phyloP scores from a whole-genome alignment of 306 rosid genomes.

The Cyamopsis tetragonoloba region DNA sequence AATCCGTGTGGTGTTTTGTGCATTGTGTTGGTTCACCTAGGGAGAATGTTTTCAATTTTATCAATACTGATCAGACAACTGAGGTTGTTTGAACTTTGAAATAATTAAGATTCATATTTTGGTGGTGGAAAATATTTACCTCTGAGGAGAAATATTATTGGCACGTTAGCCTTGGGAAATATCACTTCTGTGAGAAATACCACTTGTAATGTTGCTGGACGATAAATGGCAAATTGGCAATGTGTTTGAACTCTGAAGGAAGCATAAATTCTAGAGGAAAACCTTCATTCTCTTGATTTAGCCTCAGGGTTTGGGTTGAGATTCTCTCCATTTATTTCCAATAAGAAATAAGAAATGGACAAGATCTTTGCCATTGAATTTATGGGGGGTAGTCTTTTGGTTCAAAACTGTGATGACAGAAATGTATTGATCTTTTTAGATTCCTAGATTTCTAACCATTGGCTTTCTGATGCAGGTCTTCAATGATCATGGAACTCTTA shows the following conservation, averaged over 20 bases:
- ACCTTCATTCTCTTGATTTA: neutral
- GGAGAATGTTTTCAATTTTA: neutral
- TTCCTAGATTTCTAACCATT: neutral
- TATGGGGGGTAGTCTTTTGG: slow-evolving; percentile 11
- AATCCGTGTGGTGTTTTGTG: neutral
- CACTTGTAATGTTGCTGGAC: neutral
- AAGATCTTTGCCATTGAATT: too few relatives aligned
- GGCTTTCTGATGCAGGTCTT: slow-evolving; percentile 40
- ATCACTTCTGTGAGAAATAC: neutral
- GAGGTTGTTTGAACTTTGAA: slow-evolving; percentile 6
- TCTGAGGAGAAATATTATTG: neutral
- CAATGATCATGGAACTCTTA: slow-evolving; percentile 17
- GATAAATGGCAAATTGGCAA: slow-evolving; percentile 3
- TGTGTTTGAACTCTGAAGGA: neutral
- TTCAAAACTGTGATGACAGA: neutral
- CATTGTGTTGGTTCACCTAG: neutral
- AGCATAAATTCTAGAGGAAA: neutral
- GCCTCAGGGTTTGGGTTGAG: neutral
- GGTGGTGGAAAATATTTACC: neutral
- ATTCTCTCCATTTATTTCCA: neutral
- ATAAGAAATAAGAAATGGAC: too few relatives aligned
- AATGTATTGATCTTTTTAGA: neutral
- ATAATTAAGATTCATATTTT: neutral
- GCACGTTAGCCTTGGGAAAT: slow-evolving; percentile 4
- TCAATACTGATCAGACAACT: neutral